Evolutionary conservation across 768 basidiomycete species (phyloP).

Genomic region (Calvatia gigantea): DNA sequence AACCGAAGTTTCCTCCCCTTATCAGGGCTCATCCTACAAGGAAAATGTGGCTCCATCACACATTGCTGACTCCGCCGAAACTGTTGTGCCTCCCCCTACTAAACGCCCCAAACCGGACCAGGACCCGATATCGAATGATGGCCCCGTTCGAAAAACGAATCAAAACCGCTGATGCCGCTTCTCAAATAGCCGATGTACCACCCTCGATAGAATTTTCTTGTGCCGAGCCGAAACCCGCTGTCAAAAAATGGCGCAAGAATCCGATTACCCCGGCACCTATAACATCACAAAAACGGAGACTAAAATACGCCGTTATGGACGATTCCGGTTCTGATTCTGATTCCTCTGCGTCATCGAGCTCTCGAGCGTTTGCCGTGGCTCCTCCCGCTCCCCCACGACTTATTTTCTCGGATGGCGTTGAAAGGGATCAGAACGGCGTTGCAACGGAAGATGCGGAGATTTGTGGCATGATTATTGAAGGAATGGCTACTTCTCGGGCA

Average conservation of each 20-base stretch:
- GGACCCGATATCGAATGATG: neutral
- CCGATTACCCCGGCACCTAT: neutral
- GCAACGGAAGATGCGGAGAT: conserved; percentile 38
- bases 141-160: conserved; percentile 6
- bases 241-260: neutral
- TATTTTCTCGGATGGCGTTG: neutral
- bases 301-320: conserved; percentile 1
- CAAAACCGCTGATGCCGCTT: neutral
- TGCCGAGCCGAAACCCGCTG: neutral
- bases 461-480: conserved; percentile 67
- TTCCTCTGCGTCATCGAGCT: conserved; percentile 1
- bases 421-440: conserved; percentile 19
- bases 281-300: neutral
- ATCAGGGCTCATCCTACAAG: neutral
- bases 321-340: conserved; percentile 4
- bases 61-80: neutral
- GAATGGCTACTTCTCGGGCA: conserved; percentile 68
- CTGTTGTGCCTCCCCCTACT: neutral
- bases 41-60: neutral
- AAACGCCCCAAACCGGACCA: neutral
- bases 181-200: neutral
- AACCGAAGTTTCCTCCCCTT: neutral
- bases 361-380: neutral
- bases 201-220: neutral
- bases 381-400: conserved; percentile 6